A percentile compares a stretch with the other conserved stretches of the same genome.
These are phyloP conservation scores for Ophiostoma ips DNA, from an alignment of 2,329 filamentous ascomycete species.

Conservation along the genomic window DNA sequence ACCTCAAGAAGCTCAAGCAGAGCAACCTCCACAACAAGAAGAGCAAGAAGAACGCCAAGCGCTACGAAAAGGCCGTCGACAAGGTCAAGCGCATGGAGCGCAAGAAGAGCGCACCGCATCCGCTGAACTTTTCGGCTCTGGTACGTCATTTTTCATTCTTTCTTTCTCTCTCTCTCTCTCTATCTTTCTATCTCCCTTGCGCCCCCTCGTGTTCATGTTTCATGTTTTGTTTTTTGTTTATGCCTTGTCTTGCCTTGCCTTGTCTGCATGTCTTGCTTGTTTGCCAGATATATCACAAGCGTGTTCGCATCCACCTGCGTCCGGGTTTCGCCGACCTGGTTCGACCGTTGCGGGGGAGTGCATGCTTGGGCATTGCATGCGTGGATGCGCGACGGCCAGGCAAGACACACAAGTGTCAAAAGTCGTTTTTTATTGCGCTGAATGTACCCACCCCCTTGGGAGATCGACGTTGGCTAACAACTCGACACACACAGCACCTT, in stretches of 20 bases:
- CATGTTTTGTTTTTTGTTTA: not conserved
- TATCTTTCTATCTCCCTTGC: not conserved
- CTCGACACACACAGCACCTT: slow-evolving; percentile 44
- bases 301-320: too few relatives aligned
- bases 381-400: too few relatives aligned
- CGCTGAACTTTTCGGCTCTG: slow-evolving; percentile 89
- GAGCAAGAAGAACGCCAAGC: slow-evolving; percentile 70
- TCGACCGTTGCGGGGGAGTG: too few relatives aligned
- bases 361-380: not conserved
- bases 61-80: slow-evolving; percentile 67
- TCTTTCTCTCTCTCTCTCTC: not conserved
- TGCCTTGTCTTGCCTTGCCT: not conserved
- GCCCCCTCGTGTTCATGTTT: not conserved
- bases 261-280: not conserved
- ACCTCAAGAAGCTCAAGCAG: slow-evolving; percentile 72
- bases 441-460: not conserved
- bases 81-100: slow-evolving; percentile 70
- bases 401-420: not conserved
- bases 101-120: slow-evolving; percentile 77
- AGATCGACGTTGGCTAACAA: not conserved
- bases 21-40: slow-evolving; percentile 93
- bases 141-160: slow-evolving; percentile 7
- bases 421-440: too few relatives aligned
- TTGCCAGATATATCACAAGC: too few relatives aligned
- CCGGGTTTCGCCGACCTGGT: too few relatives aligned